Percentiles rank a stretch among this genome's conserved stretches.
phyloP scores from a whole-genome alignment of 768 basidiomycete genomes.

The Suillus decipiens region DNA sequence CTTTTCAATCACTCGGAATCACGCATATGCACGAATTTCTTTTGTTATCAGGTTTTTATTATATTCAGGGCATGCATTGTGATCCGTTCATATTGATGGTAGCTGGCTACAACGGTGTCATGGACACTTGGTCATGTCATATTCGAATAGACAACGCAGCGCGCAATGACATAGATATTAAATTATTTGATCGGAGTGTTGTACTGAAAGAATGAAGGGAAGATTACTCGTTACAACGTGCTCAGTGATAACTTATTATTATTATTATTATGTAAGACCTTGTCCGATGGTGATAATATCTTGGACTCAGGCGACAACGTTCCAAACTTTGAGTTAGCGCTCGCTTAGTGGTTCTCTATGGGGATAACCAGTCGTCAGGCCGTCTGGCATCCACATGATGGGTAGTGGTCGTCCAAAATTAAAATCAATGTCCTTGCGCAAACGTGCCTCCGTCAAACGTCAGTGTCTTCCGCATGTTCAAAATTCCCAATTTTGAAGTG shows the following conservation, averaged over 20 bases:
- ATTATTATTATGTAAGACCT: too few relatives aligned
- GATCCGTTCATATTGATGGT: conserved; percentile 11
- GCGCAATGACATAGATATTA: conserved; percentile 11
- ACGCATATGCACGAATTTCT: conserved; percentile 1
- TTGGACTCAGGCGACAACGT: neutral
- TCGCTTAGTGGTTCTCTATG: neutral
- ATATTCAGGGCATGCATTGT: conserved; percentile 9
- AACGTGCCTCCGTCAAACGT: too few relatives aligned
- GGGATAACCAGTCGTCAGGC: neutral
- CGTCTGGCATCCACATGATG: neutral
- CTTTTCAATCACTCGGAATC: neutral
- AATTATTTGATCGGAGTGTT: neutral
- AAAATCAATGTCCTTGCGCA: too few relatives aligned
- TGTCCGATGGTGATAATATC: neutral
- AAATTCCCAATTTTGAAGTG: too few relatives aligned
- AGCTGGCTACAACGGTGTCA: conserved; percentile 16
- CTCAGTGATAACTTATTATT: neutral
- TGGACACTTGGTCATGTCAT: conserved; percentile 13
- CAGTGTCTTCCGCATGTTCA: too few relatives aligned
- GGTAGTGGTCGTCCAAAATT: too few relatives aligned
- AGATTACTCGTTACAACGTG: neutral
- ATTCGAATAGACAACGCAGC: conserved; percentile 15
- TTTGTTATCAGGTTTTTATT: conserved; percentile 22
- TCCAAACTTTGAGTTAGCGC: neutral
- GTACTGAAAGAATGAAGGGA: neutral